Evolutionary conservation across 1,284 basidiomycete genomes (phyloP).

Genomic region (Salmacisia buchloeana): DNA sequence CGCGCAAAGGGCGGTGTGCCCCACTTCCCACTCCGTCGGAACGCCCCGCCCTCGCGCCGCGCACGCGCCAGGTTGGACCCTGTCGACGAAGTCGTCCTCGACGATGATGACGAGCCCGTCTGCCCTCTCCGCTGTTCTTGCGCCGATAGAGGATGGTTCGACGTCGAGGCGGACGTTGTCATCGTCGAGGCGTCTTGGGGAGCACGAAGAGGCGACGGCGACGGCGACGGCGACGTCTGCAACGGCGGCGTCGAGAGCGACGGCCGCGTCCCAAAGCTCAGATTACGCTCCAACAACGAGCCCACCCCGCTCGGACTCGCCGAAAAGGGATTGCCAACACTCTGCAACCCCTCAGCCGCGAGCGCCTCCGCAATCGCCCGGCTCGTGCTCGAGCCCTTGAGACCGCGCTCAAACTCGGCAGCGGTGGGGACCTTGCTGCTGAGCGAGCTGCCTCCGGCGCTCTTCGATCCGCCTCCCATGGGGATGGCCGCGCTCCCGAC

Average conservation of each 20-base stretch:
- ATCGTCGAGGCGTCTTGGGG: not conserved
- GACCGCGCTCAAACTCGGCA: not conserved
- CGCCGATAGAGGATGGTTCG: not conserved
- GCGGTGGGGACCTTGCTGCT: not conserved
- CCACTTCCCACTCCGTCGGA: not conserved
- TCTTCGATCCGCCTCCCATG: too few species aligned
- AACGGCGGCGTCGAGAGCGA: not conserved
- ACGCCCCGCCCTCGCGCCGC: not conserved
- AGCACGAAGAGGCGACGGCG: not conserved
- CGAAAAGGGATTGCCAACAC: not conserved
- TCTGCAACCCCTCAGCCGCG: conserved; percentile 3
- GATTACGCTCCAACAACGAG: not conserved
- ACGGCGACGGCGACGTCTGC: not conserved
- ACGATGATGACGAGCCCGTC: not conserved
- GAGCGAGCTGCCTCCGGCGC: too few species aligned
- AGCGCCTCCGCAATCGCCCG: conserved; percentile 4
- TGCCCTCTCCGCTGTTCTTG: not conserved
- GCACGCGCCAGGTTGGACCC: not conserved
- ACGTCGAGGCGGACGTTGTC: not conserved
- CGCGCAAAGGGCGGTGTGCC: not conserved
- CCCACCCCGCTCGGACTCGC: conserved; percentile 3
- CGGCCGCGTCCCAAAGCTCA: not conserved
- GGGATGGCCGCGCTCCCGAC: too few species aligned
- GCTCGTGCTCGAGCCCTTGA: not conserved
- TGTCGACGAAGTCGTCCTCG: too few species aligned